Base-by-base conservation (phyloP, 495 filamentous ascomycete genomes). In the Talaromyces ruber region DNA sequence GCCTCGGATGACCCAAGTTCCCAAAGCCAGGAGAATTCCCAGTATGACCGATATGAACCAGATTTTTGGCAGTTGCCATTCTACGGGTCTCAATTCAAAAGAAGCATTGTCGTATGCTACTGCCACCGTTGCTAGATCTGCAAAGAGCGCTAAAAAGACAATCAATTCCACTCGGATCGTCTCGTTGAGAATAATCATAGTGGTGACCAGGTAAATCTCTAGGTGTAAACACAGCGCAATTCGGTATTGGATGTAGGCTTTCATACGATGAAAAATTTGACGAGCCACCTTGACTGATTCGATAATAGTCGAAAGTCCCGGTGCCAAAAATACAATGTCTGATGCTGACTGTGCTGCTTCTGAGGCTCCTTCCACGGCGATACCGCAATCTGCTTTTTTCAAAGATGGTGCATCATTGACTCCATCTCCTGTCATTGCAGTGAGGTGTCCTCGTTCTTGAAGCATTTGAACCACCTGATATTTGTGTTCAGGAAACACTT, bases 361-460 rank as follows among this genome's bases (percentile, higher is more conserved):
- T 6, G 86, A 86, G 29, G 87, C 84, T 68, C 87, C 87, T 76
- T 90, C 87, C 55, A 90, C 87, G 43, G 87, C 87, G 65, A 90
- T 90, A 76, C 77, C 77, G 59, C 79, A 82, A 79, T 97, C 93
- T 21, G 93, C 93, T 79, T 95, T 96, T 81, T 97, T 97, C 60
- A 97, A 80, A 39, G 92, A 96, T 32, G 93, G 93, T 56, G 93
- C 93, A 76, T 97, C 93, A 76, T 97, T 97, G 72, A 97, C 93
- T 83, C 93, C 93, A 70, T 97, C 93, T 78, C 93, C 93, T 76
- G 93, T 97, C 93, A 97, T 97, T 67, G 93, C 93, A 75, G 95
- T 93, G 45, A 97, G 81, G 81, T 96, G 93, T 67, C 93, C 93
- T 81, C 93, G 90, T 77, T 96, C 90, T 77, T 97, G 93, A 29